Conservation (phyloP, 2,329 filamentous ascomycete species). For the Hypoxylon sp. region DNA sequence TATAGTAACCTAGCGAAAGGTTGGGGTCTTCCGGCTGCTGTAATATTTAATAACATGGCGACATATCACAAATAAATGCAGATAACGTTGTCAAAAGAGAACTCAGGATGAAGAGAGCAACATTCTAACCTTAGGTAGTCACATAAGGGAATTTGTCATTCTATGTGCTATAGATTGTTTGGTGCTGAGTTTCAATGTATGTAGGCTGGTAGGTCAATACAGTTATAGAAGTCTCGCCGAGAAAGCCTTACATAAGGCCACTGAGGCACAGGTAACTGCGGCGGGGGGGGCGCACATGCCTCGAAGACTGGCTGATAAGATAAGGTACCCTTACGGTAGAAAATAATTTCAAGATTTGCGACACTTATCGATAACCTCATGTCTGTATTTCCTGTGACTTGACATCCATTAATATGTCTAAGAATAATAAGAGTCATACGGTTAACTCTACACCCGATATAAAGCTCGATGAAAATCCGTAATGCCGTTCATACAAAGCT, state of each 20-base stretch:
- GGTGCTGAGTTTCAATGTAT: not conserved
- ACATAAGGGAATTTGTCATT: too few species aligned
- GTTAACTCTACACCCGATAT: conserved; percentile 8
- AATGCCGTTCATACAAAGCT: conserved; percentile 12
- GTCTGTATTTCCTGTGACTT: not conserved
- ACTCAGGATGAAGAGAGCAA: too few species aligned
- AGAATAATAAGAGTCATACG: conserved; percentile 19
- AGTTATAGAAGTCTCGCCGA: too few species aligned
- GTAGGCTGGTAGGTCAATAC: too few species aligned
- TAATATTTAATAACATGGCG: too few species aligned
- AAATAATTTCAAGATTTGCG: conserved; percentile 19
- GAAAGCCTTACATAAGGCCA: not conserved
- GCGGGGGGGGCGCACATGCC: too few species aligned
- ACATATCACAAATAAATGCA: too few species aligned
- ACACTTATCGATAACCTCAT: conserved; percentile 10
- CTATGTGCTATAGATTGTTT: not conserved
- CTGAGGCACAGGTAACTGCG: too few species aligned
- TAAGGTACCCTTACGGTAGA: not conserved
- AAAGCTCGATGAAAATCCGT: conserved; percentile 30
- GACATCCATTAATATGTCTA: not conserved
- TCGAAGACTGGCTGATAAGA: conserved; percentile 17
- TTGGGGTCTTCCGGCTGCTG: too few species aligned
- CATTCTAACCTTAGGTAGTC: too few species aligned
- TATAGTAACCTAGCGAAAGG: too few species aligned
- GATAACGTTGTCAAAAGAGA: too few species aligned